Evolutionary conservation across 371 early-diverging fungal species (phyloP), one percentile per base, ranked within the genome.

Genomic region (Syncephalastrum contaminatum): DNA sequence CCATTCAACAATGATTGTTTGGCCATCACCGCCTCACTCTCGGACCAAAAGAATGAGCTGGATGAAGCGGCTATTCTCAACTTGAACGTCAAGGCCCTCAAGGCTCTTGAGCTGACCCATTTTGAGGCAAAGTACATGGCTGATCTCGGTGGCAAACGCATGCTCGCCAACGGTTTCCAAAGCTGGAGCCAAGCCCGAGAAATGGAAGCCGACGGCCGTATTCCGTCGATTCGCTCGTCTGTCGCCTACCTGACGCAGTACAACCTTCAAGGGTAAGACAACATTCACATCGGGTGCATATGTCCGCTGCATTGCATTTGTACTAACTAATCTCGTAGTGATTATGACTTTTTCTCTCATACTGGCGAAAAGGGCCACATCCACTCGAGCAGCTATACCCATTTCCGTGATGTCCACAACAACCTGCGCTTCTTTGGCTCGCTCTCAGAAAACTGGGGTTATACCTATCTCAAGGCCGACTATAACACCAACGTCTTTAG

Each of bases 81-180:
- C 51, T 39, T 67, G 15, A 41, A 42, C 42, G 41, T 73, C 48
- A 60, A 67, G 39, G 65, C 73, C 7, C 21, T 54, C 24, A 64
- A 67, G 21, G 43, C 43, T 2, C 27, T 75, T 1, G 69, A 71
- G 24, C 48, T 75, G 16, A 46, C 59, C 8, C 58, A 67, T 15
- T 71, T 75, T 41, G 67, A 70, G 45, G 60, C 58, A 22, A 64
- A 63, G 19, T 78, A 70, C 42, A 27, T 42, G 15, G 53, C 58
- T 7, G 62, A 67, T 7, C 41, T 78, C 24, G 59, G 54, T 7
- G 72, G 66, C 18, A 70, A 75, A 51, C 44, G 66, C 15, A 66
- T 80, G 69, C 62, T 80, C 45, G 79, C 84, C 7, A 83, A 83
- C 51, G 84, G 84, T 0, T 83, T 80, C 52, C 81, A 83, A 53